Base-by-base conservation (phyloP, 2,329 filamentous ascomycete genomes). In the Talaromyces sp. region DNA sequence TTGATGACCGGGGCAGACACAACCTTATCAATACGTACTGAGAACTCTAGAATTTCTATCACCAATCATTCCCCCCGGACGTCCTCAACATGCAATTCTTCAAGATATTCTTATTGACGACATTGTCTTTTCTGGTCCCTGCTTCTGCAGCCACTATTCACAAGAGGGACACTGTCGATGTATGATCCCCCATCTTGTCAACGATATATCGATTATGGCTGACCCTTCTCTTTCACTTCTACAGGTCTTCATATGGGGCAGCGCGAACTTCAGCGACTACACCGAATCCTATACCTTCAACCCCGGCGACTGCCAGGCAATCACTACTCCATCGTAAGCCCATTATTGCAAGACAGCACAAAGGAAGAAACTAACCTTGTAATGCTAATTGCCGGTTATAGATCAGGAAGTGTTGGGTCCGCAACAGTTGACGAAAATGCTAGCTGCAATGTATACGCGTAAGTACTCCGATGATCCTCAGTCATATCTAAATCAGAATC, bases 381-480 rank as follows among this genome's bases (percentile, higher is more conserved):
- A n/a, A n/a, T 17, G 22, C 19, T 40, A 21, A 45, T 9, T 5
- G 21, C 11, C 3, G 1, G 2, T 2, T 2, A 46, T n/a, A 59
- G 57, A 15, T 55, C 57, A 15, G 57, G 52, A 6, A 21, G 3
- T 1, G 57, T 59, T 7, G 57, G 57, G 1, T 59, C 57, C 22
- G 57, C 53, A 19, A 59, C 57, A n/a, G 57, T 59, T 25, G 57
- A 59, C n/a, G 17, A 51, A 13, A 59, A 59, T 48, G 57, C 53
- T 17, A 55, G 17, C 7, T 59, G 57, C 45, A 43, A 56, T 21
- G 46, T 59, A 25, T 59, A 59, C 39, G 57, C 45, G 57, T 59
- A 17, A 56, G 57, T 43, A 39, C 5, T 5, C 22, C 11, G 31
- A 22, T 17, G n/a, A 15, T 28, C 28, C 10, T 11, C 25, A 3